Percentiles rank a stretch among this genome's conserved stretches.
Conservation (phyloP, 169 alveolate genomes). For the Plasmodium sp. region DNA sequence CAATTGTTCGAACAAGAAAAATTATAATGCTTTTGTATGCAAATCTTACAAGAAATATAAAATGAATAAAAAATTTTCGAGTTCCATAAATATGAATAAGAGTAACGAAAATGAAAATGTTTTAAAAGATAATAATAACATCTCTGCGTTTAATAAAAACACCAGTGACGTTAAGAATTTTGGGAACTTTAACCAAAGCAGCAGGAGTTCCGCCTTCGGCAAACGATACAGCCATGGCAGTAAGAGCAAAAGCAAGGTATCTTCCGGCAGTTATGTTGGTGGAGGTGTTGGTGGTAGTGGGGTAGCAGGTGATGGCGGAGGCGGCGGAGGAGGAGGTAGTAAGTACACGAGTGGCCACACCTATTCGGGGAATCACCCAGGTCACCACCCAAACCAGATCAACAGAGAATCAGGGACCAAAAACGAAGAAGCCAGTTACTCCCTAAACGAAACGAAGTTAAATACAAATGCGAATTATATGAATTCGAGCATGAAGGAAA, state of each 20-base stretch:
- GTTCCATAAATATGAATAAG: conserved; percentile 57
- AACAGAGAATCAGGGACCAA: conserved; percentile 10
- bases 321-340: not conserved
- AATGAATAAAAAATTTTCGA: conserved; percentile 59
- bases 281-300: not conserved
- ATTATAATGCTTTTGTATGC: conserved; percentile 46
- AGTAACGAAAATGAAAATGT: conserved; percentile 48
- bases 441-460: conserved; percentile 40
- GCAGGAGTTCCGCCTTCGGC: conserved; percentile 32
- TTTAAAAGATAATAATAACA: conserved; percentile 30
- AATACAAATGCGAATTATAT: conserved; percentile 29
- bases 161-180: conserved; percentile 26
- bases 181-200: conserved; percentile 17
- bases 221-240: conserved; percentile 5
- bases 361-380: not conserved
- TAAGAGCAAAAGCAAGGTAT: not conserved
- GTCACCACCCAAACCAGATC: not conserved
- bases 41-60: conserved; percentile 34
- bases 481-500: conserved; percentile 22
- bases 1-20: conserved; percentile 33
- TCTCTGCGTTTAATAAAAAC: conserved; percentile 25
- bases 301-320: not conserved
- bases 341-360: not conserved
- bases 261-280: not conserved
- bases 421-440: not conserved